phyloP scores from a whole-genome alignment of 202 grass and related monocot genomes.

The Digitaria exilis region DNA sequence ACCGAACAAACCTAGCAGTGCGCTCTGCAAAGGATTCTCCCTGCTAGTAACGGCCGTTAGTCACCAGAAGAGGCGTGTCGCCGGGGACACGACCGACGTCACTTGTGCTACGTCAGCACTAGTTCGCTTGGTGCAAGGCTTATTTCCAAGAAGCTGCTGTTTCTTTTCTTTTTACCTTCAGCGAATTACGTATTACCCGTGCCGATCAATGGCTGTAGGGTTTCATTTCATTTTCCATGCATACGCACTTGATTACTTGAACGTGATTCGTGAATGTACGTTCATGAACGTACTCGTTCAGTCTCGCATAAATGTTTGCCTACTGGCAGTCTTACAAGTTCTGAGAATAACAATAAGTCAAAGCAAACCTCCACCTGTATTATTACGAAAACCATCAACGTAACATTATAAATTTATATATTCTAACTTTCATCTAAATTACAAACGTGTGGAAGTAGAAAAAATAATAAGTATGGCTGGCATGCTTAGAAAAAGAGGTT shows the following conservation, averaged over 20 bases:
- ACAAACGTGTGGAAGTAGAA: no score
- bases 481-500: no score
- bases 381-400: no score
- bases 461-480: no score
- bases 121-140: background rate
- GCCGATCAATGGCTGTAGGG: background rate
- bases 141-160: slow-evolving; percentile 3
- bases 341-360: no score
- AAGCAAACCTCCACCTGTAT: no score
- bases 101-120: background rate
- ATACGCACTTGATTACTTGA: background rate
- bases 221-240: background rate
- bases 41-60: background rate
- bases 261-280: background rate
- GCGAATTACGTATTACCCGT: background rate
- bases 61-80: background rate
- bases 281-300: background rate
- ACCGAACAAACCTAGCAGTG: background rate
- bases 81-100: background rate
- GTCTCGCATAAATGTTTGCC: background rate
- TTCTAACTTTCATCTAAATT: no score
- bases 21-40: background rate
- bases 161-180: background rate
- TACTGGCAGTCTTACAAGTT: no score
- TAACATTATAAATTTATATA: no score